Conservation (phyloP, 2,329 filamentous ascomycete species). For the Biscogniauxia mediterranea region DNA sequence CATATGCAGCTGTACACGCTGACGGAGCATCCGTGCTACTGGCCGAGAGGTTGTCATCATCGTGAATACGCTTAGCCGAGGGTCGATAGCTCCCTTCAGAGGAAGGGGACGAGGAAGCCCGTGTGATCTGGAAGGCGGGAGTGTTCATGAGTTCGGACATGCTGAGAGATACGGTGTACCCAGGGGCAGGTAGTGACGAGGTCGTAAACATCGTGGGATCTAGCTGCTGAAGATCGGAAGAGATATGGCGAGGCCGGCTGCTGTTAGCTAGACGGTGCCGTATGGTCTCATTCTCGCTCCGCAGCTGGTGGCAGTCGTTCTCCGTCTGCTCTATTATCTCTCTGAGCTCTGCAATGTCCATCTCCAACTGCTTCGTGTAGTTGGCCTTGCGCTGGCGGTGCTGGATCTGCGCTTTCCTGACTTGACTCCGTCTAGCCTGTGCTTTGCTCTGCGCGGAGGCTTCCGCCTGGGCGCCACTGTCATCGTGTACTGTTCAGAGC, state of each 20-base stretch:
- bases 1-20: background rate
- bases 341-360: slow-evolving; percentile 47
- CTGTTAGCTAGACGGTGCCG: slow-evolving; percentile 30
- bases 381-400: slow-evolving; percentile 57
- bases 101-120: slow-evolving; percentile 15
- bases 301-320: slow-evolving; percentile 38
- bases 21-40: background rate
- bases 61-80: background rate
- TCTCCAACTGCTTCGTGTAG: slow-evolving; percentile 54
- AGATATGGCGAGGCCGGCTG: slow-evolving; percentile 6
- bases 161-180: slow-evolving; percentile 36
- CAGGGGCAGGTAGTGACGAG: slow-evolving; percentile 13
- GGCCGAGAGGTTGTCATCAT: background rate
- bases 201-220: background rate
- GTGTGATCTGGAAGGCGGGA: slow-evolving; percentile 43
- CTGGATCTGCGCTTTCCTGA: slow-evolving; percentile 52
- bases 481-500: background rate
- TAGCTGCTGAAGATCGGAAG: background rate
- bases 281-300: slow-evolving; percentile 45
- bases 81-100: background rate
- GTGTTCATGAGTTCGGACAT: slow-evolving; percentile 41
- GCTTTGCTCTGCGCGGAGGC: slow-evolving; percentile 38
- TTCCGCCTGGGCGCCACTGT: slow-evolving; percentile 7
- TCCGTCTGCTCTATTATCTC: slow-evolving; percentile 45
- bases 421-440: slow-evolving; percentile 49